These are phyloP conservation scores for Fragilaria radians DNA, from an alignment of 108 stramenopile species.

Conservation along the genomic window DNA sequence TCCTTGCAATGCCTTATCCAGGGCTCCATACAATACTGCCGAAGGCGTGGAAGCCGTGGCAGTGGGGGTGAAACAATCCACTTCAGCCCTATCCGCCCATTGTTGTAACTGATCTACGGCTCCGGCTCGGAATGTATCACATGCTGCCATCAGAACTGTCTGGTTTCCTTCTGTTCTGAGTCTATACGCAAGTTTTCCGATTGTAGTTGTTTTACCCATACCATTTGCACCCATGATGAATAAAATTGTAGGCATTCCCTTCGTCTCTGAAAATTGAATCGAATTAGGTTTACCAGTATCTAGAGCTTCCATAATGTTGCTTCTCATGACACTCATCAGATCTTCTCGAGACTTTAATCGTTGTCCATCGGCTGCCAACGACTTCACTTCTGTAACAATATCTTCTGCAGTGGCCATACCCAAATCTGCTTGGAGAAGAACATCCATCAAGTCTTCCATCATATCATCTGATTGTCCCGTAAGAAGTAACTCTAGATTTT, in stretches of 20 bases:
- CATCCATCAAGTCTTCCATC: conserved; percentile 65
- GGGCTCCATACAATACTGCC: conserved; percentile 64
- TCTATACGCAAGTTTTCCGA: conserved; percentile 91
- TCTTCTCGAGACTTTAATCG: conserved; percentile 52
- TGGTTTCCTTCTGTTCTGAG: conserved; percentile 70
- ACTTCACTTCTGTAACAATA: conserved; percentile 67
- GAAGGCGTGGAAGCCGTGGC: conserved; percentile 49
- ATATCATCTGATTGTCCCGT: conserved; percentile 40
- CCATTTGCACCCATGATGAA: conserved; percentile 86
- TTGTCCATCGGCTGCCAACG: conserved; percentile 33
- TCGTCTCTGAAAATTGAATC: conserved; percentile 39
- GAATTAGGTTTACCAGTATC: conserved; percentile 33
- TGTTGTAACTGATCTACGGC: conserved; percentile 90
- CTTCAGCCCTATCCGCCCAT: conserved; percentile 84
- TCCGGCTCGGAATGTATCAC: conserved; percentile 94
- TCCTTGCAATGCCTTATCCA: conserved; percentile 70
- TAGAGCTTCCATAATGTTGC: conserved; percentile 69
- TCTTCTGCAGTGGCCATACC: conserved; percentile 71
- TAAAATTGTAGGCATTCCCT: conserved; percentile 51
- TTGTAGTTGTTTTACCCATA: conserved; percentile 95
- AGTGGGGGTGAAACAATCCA: conserved; percentile 74
- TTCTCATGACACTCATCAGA: conserved; percentile 67
- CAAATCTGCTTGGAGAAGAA: conserved; percentile 75
- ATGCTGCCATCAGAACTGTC: conserved; percentile 85
- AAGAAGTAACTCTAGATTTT: conserved; percentile 54